These are phyloP conservation scores for Aspergillus cejpii DNA, from an alignment of 2,329 filamentous ascomycete genomes.

Conservation along the genomic window DNA sequence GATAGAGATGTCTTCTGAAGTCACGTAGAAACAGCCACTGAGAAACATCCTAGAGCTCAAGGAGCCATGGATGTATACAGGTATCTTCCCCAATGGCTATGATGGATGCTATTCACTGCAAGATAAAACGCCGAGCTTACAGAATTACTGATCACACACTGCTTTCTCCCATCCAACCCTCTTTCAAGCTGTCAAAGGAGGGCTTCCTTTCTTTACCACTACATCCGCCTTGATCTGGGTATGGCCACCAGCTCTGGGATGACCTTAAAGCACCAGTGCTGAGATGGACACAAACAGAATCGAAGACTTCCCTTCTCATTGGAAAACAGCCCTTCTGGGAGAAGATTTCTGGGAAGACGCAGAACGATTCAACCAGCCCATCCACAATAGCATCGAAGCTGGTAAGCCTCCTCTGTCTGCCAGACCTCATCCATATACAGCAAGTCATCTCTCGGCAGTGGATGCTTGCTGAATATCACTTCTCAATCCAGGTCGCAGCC, in stretches of 20 bases:
- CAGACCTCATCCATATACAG: not conserved
- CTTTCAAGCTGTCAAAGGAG: too few species aligned
- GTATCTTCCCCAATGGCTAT: too few species aligned
- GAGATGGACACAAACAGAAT: conserved; percentile 9
- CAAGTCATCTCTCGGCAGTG: not conserved
- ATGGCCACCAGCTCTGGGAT: not conserved
- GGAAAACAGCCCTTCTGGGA: conserved; percentile 24
- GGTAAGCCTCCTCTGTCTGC: conserved; percentile 5
- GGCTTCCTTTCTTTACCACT: too few species aligned
- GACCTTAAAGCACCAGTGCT: conserved; percentile 1
- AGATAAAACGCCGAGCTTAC: not conserved
- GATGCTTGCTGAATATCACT: not conserved
- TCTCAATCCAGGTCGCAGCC: conserved; percentile 10
- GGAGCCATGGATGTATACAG: too few species aligned
- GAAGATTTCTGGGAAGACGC: conserved; percentile 26
- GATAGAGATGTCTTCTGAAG: too few species aligned
- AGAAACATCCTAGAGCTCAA: too few species aligned
- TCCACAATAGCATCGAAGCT: conserved; percentile 15
- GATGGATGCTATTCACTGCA: not conserved
- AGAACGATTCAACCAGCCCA: conserved; percentile 14
- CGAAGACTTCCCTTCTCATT: conserved; percentile 19
- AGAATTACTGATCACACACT: not conserved
- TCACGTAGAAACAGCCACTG: too few species aligned
- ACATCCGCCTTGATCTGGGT: not conserved
- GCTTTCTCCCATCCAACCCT: not conserved